Evolutionary conservation across 352 stramenopile species (phyloP), one percentile per base, ranked within the genome.

Genomic region (Phytophthora sp.): DNA sequence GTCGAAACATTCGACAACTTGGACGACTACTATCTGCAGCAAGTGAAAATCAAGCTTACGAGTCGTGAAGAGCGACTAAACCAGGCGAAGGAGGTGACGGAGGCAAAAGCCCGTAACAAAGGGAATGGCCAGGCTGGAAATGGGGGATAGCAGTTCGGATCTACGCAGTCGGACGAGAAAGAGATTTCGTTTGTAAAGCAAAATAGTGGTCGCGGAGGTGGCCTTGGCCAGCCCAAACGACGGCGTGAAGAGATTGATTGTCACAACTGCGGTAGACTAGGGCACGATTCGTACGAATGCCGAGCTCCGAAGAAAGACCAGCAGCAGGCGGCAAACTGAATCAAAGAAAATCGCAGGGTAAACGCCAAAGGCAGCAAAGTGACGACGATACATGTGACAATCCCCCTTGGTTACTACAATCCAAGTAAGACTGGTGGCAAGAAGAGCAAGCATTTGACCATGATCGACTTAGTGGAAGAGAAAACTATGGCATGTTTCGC

Each of bases 41-140:
- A 60, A 42, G 47, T 60, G 13, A 66, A 59, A n/a, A 18, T 66
- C 1, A 66, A 60, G 7, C n/a, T 60, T 1, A 66, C 49, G 4
- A 42, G 47, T 24, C 7, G 29, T 12, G 58, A 66, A 20, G 58
- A 66, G 6, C 7, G 58, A 7, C 9, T 60, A 23, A 33, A 55
- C 2, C 58, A 51, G 13, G 57, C 20, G 2, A 57, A 57, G 7
- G 31, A 45, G 1, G 46, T 65, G 23, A 21, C 26, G 21, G 53
- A 61, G 18, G 27, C 53, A 23, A 51, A 30, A 13, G 53, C 36
- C n/a, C 36, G 26, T 1, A 36, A 38, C 9, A 49, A 45, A 27
- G 38, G n/a, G 20, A 26, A 13, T 13, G 18, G 5, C 7, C 18
- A 45, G 18, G 38, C n/a, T 15, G 38, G 38, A 16, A 45, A 26